Evolutionary conservation across 768 basidiomycete species (phyloP).

Genomic region (Tricholoma terreum): DNA sequence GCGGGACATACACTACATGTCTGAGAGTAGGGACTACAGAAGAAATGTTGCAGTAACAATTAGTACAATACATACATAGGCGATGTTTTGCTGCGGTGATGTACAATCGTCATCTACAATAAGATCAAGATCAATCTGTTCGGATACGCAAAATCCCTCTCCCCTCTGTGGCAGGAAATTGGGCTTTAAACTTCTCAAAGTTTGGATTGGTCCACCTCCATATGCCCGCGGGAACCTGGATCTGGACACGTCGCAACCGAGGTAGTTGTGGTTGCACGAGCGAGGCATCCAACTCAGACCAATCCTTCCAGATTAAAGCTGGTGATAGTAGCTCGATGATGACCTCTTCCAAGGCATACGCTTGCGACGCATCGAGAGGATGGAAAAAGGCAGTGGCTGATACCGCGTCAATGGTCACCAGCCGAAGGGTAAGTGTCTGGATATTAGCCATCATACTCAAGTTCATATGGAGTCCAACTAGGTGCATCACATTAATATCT

Average conservation of each 20-base stretch:
- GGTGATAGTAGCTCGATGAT: background rate
- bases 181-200: background rate
- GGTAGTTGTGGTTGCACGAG: background rate
- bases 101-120: no score
- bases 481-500: background rate
- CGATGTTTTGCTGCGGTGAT: no score
- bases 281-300: background rate
- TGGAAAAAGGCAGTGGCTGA: background rate
- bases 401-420: background rate
- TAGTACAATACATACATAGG: no score
- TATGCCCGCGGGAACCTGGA: background rate
- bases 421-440: background rate
- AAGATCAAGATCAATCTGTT: background rate
- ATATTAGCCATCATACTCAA: background rate
- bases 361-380: background rate
- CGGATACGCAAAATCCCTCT: background rate
- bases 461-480: background rate
- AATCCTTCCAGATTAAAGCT: background rate
- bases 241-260: background rate
- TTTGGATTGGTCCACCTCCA: slow-evolving; percentile 1
- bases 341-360: background rate
- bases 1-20: no score
- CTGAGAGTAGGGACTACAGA: no score
- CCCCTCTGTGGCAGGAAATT: background rate
- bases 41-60: no score